A percentile compares a stretch with the other conserved stretches of the same genome.
phyloP scores from a whole-genome alignment of 169 alveolate species.

The Eimeria praecox region DNA sequence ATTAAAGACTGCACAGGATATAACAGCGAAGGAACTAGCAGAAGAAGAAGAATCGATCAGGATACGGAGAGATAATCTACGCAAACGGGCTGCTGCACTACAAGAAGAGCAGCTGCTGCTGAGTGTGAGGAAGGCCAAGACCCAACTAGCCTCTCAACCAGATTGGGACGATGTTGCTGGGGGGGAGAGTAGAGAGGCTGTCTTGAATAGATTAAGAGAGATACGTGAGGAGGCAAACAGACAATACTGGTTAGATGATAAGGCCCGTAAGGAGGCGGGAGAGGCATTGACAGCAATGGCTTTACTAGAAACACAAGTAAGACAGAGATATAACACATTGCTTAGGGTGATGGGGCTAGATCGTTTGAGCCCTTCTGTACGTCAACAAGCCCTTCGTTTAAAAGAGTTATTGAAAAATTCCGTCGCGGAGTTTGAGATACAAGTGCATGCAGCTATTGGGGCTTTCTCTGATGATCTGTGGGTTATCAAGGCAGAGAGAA shows the following conservation, averaged over 20 bases:
- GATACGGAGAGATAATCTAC: background rate
- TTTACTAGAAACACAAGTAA: background rate
- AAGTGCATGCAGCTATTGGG: background rate
- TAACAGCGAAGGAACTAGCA: background rate
- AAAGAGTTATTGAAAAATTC: background rate
- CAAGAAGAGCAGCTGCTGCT: conserved; percentile 3
- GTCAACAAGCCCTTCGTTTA: background rate
- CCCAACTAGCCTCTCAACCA: background rate
- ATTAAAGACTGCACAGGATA: background rate
- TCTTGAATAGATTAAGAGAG: no score
- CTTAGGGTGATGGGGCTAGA: background rate
- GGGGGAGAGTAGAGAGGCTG: background rate
- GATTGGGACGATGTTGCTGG: background rate
- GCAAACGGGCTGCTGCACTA: background rate
- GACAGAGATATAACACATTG: background rate
- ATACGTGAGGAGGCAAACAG: background rate
- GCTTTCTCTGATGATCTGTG: background rate
- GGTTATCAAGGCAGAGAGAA: background rate
- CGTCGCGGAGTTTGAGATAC: background rate
- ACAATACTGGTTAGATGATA: background rate
- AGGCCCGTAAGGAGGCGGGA: background rate
- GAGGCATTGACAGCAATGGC: background rate
- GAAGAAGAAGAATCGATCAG: background rate
- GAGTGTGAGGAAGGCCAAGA: background rate
- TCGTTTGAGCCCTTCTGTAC: background rate